Percentiles rank a stretch among this genome's conserved stretches.
Conservation (phyloP, 2,329 filamentous ascomycete species). For the Colletotrichum sp. region DNA sequence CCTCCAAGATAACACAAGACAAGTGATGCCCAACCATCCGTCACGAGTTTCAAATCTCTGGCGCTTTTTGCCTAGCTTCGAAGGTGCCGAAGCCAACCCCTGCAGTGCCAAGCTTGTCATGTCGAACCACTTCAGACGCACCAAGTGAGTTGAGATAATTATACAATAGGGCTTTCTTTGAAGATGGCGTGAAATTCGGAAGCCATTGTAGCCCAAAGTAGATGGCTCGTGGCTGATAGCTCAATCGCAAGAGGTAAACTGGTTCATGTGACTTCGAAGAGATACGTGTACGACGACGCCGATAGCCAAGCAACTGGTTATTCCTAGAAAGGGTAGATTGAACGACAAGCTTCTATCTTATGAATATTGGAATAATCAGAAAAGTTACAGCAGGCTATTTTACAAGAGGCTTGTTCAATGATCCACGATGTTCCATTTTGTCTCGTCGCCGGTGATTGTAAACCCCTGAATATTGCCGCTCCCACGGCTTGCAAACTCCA, state of each 20-base stretch:
- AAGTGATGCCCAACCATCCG: not conserved
- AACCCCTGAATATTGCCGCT: not conserved
- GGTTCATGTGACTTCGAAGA: not conserved
- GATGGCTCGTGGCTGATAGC: not conserved
- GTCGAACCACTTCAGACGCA: not conserved
- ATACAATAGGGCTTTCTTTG: not conserved
- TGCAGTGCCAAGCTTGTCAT: not conserved
- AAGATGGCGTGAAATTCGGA: not conserved
- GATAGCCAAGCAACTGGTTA: not conserved
- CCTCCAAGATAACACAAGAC: not conserved
- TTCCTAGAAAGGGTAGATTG: not conserved
- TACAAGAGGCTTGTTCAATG: not conserved
- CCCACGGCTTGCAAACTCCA: slow-evolving; percentile 9
- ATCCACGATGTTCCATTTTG: not conserved
- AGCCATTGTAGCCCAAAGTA: not conserved
- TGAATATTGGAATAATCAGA: too few relatives aligned
- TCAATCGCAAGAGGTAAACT: not conserved
- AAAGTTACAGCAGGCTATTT: not conserved
- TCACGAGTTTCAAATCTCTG: not conserved
- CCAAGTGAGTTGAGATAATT: not conserved
- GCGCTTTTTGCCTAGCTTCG: not conserved
- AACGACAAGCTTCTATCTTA: too few relatives aligned
- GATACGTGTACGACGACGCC: not conserved
- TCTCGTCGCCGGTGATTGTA: not conserved
- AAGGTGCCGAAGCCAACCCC: not conserved